Base-by-base conservation (phyloP, 768 basidiomycete species). In the Sarcodon sp. region DNA sequence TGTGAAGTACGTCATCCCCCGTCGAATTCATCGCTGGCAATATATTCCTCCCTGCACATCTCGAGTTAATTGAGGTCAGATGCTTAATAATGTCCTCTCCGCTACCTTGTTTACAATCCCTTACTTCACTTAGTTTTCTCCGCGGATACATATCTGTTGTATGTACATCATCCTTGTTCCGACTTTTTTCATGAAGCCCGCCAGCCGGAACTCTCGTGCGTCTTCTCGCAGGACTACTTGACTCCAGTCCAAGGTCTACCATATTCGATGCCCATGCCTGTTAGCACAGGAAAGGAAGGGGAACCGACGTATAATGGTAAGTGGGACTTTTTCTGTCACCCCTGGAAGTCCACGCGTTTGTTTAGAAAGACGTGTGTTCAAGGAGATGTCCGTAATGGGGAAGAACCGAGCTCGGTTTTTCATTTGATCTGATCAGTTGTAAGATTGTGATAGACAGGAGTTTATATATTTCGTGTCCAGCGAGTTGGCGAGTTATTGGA, bases 21-120 rank as follows among this genome's bases (percentile, higher is more conserved):
- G 75, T 68, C 0, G 58, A 64, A 0, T 83, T 84, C 56, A 47
- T 83, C 12, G 60, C 67, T 10, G 82, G 80, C 0, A 70, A 84
- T 50, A 66, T 61, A 0, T 71, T 83, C 44, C 68, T 79, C 50
- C 60, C 69, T 6, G 50, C 53, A 3, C 63, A 73, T 45, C 57
- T 61, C 39, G 54, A 56, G 27, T 50, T 51, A 12, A 58, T 55
- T 37, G 21, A 27, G 21, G 2, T 27, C 21, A 27, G 4, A 27
- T 27, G 3, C 4, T 49, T 56, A 18, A 52, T 59, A 3, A 60
- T 63, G 21, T 51, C 55, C 3, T 38, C 46, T 3, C 46, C 45
- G 1, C 18, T 35, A 7, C 64, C 65, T 0, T 53, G 53, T 44
- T 52, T 75, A 38, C 31, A 52, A 4, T 51, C 59, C 2, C 49